phyloP scores from a whole-genome alignment of 805 yeast genomes.

The Pichia manshurica region DNA sequence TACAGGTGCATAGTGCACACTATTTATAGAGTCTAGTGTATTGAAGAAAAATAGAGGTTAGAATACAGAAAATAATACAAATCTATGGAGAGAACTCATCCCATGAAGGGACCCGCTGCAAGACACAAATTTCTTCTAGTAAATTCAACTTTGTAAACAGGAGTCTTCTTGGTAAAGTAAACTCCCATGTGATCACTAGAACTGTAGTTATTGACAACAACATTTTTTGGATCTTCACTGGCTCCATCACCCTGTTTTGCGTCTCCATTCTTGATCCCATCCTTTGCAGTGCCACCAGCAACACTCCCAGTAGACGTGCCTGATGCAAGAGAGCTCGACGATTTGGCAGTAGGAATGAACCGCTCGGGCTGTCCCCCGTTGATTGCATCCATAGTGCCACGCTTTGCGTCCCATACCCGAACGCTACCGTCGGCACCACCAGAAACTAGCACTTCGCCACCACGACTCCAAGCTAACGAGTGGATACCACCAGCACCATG shows the following conservation, averaged over 20 bases:
- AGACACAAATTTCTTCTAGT: constrained; percentile 86
- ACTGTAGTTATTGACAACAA: constrained; percentile 59
- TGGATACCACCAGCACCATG: constrained; percentile 86
- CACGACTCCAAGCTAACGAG: constrained; percentile 77
- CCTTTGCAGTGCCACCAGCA: not conserved
- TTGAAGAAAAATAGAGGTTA: no score
- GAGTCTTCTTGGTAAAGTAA: constrained; percentile 88
- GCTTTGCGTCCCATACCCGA: constrained; percentile 92
- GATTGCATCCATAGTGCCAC: constrained; percentile 60
- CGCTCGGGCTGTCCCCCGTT: constrained; percentile 43
- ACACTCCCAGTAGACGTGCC: not conserved
- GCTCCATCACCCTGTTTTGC: constrained; percentile 43
- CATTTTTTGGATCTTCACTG: not conserved
- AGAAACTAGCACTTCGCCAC: constrained; percentile 84
- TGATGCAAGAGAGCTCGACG: not conserved
- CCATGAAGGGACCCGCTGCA: constrained; percentile 84
- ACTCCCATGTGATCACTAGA: constrained; percentile 78
- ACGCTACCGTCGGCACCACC: constrained; percentile 91
- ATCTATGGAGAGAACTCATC: constrained; percentile 18
- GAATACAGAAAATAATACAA: no score
- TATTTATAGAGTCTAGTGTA: no score
- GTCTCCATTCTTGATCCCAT: constrained; percentile 34
- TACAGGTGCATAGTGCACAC: no score
- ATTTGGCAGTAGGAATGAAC: constrained; percentile 31
- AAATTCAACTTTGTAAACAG: constrained; percentile 88